Conservation (phyloP, 31 red algal genomes). For the Bonnemaisonia californica region DNA sequence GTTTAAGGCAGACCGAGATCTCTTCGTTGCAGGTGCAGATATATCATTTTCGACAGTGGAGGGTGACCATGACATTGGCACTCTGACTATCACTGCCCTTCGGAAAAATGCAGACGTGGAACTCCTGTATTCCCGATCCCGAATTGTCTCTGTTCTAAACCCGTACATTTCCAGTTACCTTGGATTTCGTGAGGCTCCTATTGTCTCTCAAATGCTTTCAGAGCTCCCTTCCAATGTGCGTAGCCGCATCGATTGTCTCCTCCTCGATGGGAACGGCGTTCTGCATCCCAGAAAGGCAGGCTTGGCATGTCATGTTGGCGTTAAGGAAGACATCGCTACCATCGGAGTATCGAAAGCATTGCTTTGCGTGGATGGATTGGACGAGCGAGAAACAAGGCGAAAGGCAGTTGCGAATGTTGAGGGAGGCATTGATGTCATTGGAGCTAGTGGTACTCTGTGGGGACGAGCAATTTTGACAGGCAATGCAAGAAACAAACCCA, state of each 20-base stretch:
- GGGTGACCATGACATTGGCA: constrained; percentile 41
- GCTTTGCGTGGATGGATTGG: constrained; percentile 75
- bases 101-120: constrained; percentile 3
- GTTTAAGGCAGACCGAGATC: constrained; percentile 34
- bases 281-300: constrained; percentile 93
- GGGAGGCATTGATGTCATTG: constrained; percentile 46
- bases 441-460: constrained; percentile 48
- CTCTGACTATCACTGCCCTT: constrained; percentile 51
- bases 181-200: constrained; percentile 86
- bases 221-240: constrained; percentile 36
- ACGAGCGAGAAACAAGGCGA: constrained; percentile 35
- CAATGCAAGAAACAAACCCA: constrained; percentile 62
- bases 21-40: constrained; percentile 76
- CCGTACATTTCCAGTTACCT: constrained; percentile 85
- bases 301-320: constrained; percentile 88
- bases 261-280: constrained; percentile 95
- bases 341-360: constrained; percentile 91
- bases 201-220: constrained; percentile 49
- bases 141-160: constrained; percentile 30
- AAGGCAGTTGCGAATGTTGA: constrained; percentile 7
- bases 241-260: constrained; percentile 57
- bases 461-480: constrained; percentile 51
- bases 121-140: constrained; percentile 65
- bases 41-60: constrained; percentile 73
- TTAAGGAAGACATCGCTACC: constrained; percentile 67